Percentiles rank a stretch among this genome's conserved stretches.
Conservation (phyloP, 441 rosid genomes). For the Gossypium gossypioides region DNA sequence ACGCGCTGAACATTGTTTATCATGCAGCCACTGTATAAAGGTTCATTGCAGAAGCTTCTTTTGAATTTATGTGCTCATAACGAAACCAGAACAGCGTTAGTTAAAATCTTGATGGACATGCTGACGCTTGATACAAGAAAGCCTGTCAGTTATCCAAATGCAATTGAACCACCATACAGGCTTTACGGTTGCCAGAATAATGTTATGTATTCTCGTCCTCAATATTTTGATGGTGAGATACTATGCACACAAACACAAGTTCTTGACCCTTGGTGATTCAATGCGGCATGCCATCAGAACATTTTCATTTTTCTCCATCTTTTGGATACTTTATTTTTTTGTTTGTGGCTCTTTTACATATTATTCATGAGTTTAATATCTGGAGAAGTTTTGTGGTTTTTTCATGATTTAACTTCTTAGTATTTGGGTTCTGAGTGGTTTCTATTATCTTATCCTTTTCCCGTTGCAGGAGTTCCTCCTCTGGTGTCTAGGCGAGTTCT, state of each 20-base stretch:
- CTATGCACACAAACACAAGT: not conserved
- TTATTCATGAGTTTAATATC: not conserved
- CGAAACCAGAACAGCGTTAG: constrained; percentile 72
- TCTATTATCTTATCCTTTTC: not conserved
- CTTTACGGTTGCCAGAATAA: constrained; percentile 93
- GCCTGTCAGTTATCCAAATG: constrained; percentile 35
- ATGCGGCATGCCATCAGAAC: not conserved
- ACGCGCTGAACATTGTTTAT: constrained; percentile 8
- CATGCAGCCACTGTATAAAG: constrained; percentile 85
- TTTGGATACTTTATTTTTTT: not conserved
- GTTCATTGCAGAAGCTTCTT: constrained; percentile 86
- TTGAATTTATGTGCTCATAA: constrained; percentile 87
- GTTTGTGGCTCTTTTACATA: not conserved
- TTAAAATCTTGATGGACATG: constrained; percentile 81
- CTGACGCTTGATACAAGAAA: constrained; percentile 70
- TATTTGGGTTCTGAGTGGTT: not conserved
- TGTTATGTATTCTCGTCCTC: constrained; percentile 93
- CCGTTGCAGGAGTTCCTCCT: constrained; percentile 74
- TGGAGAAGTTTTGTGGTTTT: not conserved
- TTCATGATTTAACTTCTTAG: constrained; percentile 1
- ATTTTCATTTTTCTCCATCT: not conserved
- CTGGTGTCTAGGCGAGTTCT: constrained; percentile 85
- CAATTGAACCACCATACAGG: constrained; percentile 64
- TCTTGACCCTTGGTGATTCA: not conserved
- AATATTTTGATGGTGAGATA: constrained; percentile 68